Evolutionary conservation across 2,329 filamentous ascomycete genomes (phyloP).

Genomic region (Colletotrichum musae): DNA sequence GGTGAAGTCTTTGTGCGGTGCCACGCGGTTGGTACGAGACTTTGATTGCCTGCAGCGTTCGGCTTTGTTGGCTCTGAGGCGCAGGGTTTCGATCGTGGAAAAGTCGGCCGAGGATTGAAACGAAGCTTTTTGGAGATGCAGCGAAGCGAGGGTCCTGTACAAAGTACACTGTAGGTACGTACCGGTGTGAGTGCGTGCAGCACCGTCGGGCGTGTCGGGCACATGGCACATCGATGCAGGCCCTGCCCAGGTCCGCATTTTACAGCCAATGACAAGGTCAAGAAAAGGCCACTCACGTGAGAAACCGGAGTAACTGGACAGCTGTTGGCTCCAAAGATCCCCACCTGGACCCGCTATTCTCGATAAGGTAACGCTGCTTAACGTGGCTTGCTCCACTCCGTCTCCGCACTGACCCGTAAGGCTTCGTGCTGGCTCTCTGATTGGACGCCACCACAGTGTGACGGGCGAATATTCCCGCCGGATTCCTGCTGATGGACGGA

Average conservation of each 20-base stretch:
- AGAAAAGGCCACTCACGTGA: slow-evolving; percentile 12
- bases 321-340: too few relatives aligned
- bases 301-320: neutral
- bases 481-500: slow-evolving; percentile 2
- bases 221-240: too few relatives aligned
- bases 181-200: too few relatives aligned
- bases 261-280: neutral
- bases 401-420: neutral
- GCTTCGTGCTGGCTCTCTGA: neutral
- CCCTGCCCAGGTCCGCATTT: too few relatives aligned
- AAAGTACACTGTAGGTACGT: too few relatives aligned
- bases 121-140: neutral
- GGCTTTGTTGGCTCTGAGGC: slow-evolving; percentile 15
- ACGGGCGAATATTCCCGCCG: slow-evolving; percentile 35
- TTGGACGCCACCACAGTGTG: slow-evolving; percentile 22
- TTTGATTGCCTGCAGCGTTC: too few relatives aligned
- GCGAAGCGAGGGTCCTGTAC: neutral
- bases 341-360: neutral
- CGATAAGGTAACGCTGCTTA: neutral
- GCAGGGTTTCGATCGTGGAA: slow-evolving; percentile 32
- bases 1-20: neutral
- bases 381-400: slow-evolving; percentile 7
- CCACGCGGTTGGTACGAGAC: too few relatives aligned
- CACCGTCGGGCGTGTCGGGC: too few relatives aligned
- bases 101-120: slow-evolving; percentile 1